Conservation (phyloP, 352 stramenopile genomes). For the Phytophthora pseudosyringae region DNA sequence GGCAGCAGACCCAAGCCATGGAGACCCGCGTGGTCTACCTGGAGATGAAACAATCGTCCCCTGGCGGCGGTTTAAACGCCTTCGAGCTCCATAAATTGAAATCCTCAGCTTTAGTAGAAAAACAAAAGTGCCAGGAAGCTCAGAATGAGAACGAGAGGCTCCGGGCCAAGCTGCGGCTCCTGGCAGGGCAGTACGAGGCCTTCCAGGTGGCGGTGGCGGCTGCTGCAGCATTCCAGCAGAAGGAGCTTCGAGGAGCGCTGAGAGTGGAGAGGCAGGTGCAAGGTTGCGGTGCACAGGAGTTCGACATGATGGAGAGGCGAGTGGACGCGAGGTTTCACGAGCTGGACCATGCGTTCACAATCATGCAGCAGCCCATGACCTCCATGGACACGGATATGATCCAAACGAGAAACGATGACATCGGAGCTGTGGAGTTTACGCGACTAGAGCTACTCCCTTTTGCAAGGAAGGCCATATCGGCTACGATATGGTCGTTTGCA, state of each 20-base stretch:
- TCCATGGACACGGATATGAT: conserved; percentile 12
- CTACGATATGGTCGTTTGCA: conserved; percentile 16
- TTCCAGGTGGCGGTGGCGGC: not conserved
- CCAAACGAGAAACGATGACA: not conserved
- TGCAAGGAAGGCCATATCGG: not conserved
- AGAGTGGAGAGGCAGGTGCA: conserved; percentile 5
- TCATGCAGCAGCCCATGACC: conserved; percentile 1
- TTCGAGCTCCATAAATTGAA: conserved; percentile 6
- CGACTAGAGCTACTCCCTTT: conserved; percentile 20
- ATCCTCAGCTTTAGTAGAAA: conserved; percentile 13
- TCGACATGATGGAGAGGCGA: conserved; percentile 27
- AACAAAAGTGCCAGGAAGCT: not conserved
- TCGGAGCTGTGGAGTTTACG: conserved; percentile 6
- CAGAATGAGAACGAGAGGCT: conserved; percentile 18
- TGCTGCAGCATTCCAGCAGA: conserved; percentile 3
- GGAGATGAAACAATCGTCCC: not conserved
- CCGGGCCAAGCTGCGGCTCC: conserved; percentile 4
- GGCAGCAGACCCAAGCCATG: conserved; percentile 15
- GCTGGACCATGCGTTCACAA: not conserved
- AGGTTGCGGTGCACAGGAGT: not conserved
- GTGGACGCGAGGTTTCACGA: conserved; percentile 13
- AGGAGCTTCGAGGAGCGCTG: conserved; percentile 5
- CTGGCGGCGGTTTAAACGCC: not conserved
- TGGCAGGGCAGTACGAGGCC: not conserved
- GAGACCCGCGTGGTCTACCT: conserved; percentile 14